Base-by-base conservation (phyloP, 2,329 filamentous ascomycete species). In the Alternaria triticimaculans region DNA sequence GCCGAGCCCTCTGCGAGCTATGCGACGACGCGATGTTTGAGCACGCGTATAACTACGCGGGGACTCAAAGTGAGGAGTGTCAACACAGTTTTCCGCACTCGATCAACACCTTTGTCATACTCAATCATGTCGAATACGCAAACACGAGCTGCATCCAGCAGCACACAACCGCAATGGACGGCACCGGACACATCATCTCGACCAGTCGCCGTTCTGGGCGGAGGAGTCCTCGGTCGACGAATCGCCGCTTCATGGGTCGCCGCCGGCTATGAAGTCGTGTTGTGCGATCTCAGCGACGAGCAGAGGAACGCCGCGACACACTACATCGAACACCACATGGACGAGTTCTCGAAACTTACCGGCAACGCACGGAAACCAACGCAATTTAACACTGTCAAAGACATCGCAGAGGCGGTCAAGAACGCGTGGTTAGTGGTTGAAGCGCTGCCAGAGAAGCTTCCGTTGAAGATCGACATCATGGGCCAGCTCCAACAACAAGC, bases 391-490 rank as follows among this genome's bases (percentile, higher is more conserved):
- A 63, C 65, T 2, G 60, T 80, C n/a, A 75, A 80, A 6, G 76
- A 81, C 26, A 68, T 87, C 2, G 61, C 76, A 8, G 55, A 68
- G 0, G 82, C 85, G 0, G 81, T 87, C 6, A 55, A 72, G 1
- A 74, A 83, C 33, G 82, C 85, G 3, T 88, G 84, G 86, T 77
- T 87, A 6, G 82, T 87, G n/a, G 81, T 87, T 62, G 86, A 87
- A 72, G 84, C 82, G 14, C 81, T 87, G 0, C 86, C 85, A 0
- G 86, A 87, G 69, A 83, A 80, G 58, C 76, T 86, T 10, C 69
- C 79, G 7, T 68, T 86, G 30, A 88, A 87, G 74, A 82, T 83
- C 14, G 76, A 78, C 12, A 84, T 81, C 0, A 84, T 87, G 61
- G 82, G 76, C 3, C 77, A 84, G 4, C 76, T 87, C 9, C 84